Percentiles rank a stretch among this genome's conserved stretches.
Conservation (phyloP, 108 stramenopile species). For the Epithemia pelagica region DNA sequence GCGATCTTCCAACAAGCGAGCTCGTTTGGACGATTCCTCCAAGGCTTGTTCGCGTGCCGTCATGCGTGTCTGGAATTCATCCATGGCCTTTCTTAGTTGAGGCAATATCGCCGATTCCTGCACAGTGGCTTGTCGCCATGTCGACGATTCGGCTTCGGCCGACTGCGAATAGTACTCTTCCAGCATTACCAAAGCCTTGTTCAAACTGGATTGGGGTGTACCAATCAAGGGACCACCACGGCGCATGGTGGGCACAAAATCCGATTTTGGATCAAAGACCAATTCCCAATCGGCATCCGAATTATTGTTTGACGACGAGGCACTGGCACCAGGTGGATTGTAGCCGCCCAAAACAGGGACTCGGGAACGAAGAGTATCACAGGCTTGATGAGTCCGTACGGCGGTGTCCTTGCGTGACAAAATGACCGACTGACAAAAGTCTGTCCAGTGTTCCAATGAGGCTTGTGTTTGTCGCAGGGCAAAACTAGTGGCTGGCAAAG, state of each 20-base stretch:
- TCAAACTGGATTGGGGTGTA: slow-evolving; percentile 16
- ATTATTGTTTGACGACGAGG: neutral
- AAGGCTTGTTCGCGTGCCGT: slow-evolving; percentile 28
- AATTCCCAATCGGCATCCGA: slow-evolving; percentile 7
- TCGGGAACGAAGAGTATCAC: slow-evolving; percentile 5
- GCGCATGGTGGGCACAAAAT: slow-evolving; percentile 6
- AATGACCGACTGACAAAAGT: slow-evolving; percentile 20
- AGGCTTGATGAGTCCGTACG: neutral
- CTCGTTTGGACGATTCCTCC: slow-evolving; percentile 28
- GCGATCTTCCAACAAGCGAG: slow-evolving; percentile 33
- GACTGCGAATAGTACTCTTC: slow-evolving; percentile 35
- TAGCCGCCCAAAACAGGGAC: neutral
- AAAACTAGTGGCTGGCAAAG: slow-evolving; percentile 23
- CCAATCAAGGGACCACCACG: slow-evolving; percentile 32
- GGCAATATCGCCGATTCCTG: slow-evolving; percentile 23
- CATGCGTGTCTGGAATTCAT: slow-evolving; percentile 31
- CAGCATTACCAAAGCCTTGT: slow-evolving; percentile 31
- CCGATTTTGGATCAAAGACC: slow-evolving; percentile 6
- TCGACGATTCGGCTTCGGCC: slow-evolving; percentile 34
- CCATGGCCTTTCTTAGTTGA: slow-evolving; percentile 20
- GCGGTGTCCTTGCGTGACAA: slow-evolving; percentile 13
- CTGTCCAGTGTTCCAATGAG: slow-evolving; percentile 12
- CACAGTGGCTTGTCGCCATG: slow-evolving; percentile 33
- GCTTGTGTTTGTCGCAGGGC: slow-evolving; percentile 34
- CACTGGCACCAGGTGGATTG: neutral